Conservation (phyloP, 495 filamentous ascomycete genomes). For the Pseudoneurospora amorphoporcata region DNA sequence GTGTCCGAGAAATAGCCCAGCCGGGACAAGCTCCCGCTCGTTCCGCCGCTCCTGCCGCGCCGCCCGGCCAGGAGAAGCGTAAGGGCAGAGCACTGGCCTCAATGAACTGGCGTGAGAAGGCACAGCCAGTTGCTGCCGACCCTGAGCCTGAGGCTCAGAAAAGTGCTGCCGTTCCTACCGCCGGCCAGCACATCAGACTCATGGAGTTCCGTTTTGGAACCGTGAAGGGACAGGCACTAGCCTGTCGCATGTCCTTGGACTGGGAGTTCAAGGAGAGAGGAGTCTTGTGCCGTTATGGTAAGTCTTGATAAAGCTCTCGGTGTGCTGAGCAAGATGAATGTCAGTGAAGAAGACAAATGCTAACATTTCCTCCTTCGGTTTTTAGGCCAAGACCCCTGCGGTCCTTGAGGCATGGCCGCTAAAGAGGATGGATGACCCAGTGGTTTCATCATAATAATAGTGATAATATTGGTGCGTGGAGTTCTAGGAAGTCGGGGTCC, state of each 20-base stretch:
- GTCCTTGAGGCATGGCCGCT: background rate
- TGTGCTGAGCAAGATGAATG: background rate
- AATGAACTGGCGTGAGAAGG: background rate
- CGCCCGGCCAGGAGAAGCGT: background rate
- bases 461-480: no score
- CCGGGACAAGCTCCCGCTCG: conserved; percentile 2
- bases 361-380: background rate
- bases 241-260: conserved; percentile 23
- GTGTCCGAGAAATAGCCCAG: background rate
- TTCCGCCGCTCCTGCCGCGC: background rate
- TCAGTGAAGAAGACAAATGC: background rate
- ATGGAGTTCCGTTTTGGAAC: conserved; percentile 21
- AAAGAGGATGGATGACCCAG: no score
- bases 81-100: background rate
- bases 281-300: conserved; percentile 16
- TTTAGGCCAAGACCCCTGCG: background rate
- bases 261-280: conserved; percentile 20
- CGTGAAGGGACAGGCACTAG: conserved; percentile 33
- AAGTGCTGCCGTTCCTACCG: background rate
- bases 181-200: no score
- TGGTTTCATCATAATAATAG: no score
- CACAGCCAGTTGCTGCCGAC: fast-evolving
- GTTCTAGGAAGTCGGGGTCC: no score
- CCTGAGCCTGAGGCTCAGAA: background rate
- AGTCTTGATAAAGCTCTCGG: background rate